Evolutionary conservation across 179 eudicot genomes (phyloP).

Genomic region (Carnegiea gigantea): DNA sequence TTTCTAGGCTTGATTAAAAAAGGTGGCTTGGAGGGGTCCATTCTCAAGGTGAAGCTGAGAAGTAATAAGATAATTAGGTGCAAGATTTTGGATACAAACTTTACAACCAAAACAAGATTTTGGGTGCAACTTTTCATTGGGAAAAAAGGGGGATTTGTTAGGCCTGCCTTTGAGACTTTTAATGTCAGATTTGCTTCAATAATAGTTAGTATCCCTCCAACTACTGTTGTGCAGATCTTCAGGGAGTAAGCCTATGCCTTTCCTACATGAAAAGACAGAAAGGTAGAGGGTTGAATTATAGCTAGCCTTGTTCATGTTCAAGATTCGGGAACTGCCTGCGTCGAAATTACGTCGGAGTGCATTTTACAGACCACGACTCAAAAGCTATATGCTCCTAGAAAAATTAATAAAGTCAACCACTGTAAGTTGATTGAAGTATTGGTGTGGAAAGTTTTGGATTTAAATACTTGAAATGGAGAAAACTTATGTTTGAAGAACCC

Average conservation of each 20-base stretch:
- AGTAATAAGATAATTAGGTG: slow-evolving; percentile 7
- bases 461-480: too few species aligned
- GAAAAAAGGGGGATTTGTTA: not conserved
- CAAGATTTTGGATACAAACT: not conserved
- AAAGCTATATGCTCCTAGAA: too few species aligned
- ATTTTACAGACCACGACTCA: too few species aligned
- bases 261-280: slow-evolving; percentile 2
- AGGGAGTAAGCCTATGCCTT: not conserved
- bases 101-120: not conserved
- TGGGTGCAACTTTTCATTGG: not conserved
- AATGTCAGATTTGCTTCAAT: not conserved
- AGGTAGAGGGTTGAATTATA: not conserved
- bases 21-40: not conserved
- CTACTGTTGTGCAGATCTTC: not conserved
- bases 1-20: slow-evolving; percentile 5
- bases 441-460: too few species aligned
- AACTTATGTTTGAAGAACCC: too few species aligned
- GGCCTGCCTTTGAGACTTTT: slow-evolving; percentile 11
- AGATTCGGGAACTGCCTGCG: not conserved
- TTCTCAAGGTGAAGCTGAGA: not conserved
- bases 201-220: slow-evolving; percentile 8
- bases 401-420: too few species aligned
- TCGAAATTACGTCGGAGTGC: not conserved
- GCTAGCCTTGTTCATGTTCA: not conserved
- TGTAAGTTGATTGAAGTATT: too few species aligned